phyloP scores from a whole-genome alignment of 225 moss, liverwort and hornwort species.

The Antitrichia curtipendula region DNA sequence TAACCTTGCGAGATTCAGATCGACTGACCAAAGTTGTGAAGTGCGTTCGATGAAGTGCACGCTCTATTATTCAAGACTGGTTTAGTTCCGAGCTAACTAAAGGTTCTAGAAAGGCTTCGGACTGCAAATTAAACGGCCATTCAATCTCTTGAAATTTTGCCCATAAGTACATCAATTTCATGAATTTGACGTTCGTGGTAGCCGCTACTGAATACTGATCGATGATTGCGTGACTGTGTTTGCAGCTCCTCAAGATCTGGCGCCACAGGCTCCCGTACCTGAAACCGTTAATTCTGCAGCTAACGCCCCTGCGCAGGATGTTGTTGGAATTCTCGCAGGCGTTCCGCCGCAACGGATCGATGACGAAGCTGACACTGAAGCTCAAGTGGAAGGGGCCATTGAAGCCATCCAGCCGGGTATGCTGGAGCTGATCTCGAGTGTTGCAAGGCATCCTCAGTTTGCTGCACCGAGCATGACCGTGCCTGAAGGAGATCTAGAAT shows the following conservation, averaged over 20 bases:
- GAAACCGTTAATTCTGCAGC: not conserved
- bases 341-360: not conserved
- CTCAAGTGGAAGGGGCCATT: not conserved
- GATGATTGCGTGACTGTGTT: not conserved
- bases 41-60: not conserved
- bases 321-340: not conserved
- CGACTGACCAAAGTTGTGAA: not conserved
- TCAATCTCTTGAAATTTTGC: not conserved
- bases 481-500: not conserved
- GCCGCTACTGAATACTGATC: not conserved
- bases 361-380: not conserved
- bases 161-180: too few relatives aligned
- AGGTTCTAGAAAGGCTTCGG: not conserved
- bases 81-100: too few relatives aligned
- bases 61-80: not conserved
- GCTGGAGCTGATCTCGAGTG: not conserved
- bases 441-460: not conserved
- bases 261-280: not conserved
- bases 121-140: not conserved
- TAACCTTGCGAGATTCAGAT: not conserved
- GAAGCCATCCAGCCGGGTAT: not conserved
- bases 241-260: not conserved
- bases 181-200: not conserved
- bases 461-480: not conserved
- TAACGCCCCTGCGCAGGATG: not conserved